Conservation (phyloP, 306 rosid species). For the Purshia tridentata region DNA sequence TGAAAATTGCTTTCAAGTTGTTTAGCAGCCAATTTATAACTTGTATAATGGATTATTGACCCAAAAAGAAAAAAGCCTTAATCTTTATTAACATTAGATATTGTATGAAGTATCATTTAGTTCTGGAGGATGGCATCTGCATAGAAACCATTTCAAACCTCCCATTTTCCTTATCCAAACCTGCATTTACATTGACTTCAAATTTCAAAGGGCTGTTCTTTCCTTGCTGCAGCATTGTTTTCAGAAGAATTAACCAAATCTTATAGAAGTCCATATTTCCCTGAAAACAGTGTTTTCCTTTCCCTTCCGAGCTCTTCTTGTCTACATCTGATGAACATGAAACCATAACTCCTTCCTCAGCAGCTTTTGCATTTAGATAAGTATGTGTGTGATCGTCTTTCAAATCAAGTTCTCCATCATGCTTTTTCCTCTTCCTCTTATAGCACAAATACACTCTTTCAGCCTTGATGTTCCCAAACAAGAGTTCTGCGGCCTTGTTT, state of each 20-base stretch:
- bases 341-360: slow-evolving; percentile 28
- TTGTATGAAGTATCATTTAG: slow-evolving; percentile 17
- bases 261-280: slow-evolving; percentile 35
- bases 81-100: background rate
- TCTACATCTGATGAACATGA: slow-evolving; percentile 28
- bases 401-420: slow-evolving; percentile 14
- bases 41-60: background rate
- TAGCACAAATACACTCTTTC: slow-evolving; percentile 51
- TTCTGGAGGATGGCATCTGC: slow-evolving; percentile 53
- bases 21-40: background rate
- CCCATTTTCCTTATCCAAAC: slow-evolving; percentile 55
- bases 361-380: slow-evolving; percentile 4
- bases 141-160: slow-evolving; percentile 68
- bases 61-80: background rate
- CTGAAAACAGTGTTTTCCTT: slow-evolving; percentile 25
- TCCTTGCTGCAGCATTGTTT: slow-evolving; percentile 62
- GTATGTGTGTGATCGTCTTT: slow-evolving; percentile 19
- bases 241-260: slow-evolving; percentile 69
- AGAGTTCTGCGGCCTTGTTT: slow-evolving; percentile 72
- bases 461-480: slow-evolving; percentile 83
- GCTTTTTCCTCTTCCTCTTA: slow-evolving; percentile 38
- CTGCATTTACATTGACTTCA: slow-evolving; percentile 49
- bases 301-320: slow-evolving; percentile 21
- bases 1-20: background rate
- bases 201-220: slow-evolving; percentile 64